phyloP scores from a whole-genome alignment of 108 stramenopile genomes.

The Nitzschia sp. region DNA sequence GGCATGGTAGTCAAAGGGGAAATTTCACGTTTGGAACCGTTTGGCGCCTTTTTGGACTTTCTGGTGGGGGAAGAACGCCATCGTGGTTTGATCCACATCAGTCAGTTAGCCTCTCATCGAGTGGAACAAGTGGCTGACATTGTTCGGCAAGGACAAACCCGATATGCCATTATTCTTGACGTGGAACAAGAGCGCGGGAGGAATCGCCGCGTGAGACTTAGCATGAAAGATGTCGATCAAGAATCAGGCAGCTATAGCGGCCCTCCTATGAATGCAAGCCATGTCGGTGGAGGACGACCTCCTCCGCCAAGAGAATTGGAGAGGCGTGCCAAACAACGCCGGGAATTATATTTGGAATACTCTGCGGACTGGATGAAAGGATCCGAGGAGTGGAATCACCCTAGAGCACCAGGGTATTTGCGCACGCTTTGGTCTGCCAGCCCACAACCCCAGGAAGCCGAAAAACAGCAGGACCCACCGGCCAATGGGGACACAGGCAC shows the following conservation, averaged over 20 bases:
- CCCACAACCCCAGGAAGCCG: conserved; percentile 29
- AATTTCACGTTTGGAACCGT: conserved; percentile 71
- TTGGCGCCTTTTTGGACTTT: conserved; percentile 76
- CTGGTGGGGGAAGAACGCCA: conserved; percentile 20
- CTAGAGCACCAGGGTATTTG: conserved; percentile 29
- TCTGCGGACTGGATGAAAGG: conserved; percentile 22
- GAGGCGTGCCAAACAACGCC: conserved; percentile 28
- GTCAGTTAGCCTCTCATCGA: conserved; percentile 47
- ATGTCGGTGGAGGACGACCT: conserved; percentile 28
- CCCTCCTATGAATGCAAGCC: conserved; percentile 14
- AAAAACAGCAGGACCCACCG: neutral
- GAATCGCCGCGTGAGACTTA: conserved; percentile 57
- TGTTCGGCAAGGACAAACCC: conserved; percentile 46
- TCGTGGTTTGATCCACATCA: conserved; percentile 64
- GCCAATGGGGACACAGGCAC: neutral
- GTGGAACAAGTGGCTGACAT: conserved; percentile 66
- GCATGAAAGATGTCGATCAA: conserved; percentile 68
- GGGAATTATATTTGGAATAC: conserved; percentile 18
- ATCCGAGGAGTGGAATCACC: conserved; percentile 16
- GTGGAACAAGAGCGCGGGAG: conserved; percentile 39
- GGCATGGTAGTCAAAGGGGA: conserved; percentile 54
- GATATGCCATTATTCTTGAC: conserved; percentile 57
- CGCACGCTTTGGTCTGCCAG: conserved; percentile 43
- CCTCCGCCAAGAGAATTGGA: conserved; percentile 37
- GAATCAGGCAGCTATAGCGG: conserved; percentile 42